Percentiles rank a stretch among this genome's conserved stretches.
phyloP scores from a whole-genome alignment of 129 eudicot genomes.

The Centaurea solstitialis region DNA sequence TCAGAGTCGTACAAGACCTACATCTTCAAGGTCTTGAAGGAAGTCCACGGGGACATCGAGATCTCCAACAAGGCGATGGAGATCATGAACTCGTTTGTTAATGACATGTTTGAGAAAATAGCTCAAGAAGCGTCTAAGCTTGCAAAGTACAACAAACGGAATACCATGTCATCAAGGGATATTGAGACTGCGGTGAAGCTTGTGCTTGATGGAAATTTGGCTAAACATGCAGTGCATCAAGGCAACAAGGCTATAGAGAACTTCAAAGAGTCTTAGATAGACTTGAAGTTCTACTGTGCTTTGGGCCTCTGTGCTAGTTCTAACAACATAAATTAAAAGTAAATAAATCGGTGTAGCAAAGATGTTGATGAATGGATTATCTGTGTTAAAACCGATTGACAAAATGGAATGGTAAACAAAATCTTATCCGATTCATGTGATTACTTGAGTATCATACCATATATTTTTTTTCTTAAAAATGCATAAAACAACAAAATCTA shows the following conservation, averaged over 20 bases:
- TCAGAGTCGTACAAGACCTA: not conserved
- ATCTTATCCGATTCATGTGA: not conserved
- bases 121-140: not conserved
- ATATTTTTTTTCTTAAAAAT: not conserved
- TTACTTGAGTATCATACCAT: not conserved
- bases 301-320: not conserved
- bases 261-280: not conserved
- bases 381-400: not conserved
- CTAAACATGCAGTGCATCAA: not conserved
- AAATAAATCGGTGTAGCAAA: not conserved
- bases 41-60: not conserved
- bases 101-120: constrained; percentile 6
- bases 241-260: not conserved
- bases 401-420: not conserved
- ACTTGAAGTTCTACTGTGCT: not conserved
- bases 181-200: constrained; percentile 11
- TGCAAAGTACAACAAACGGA: not conserved
- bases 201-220: not conserved
- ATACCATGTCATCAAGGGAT: not conserved
- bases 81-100: constrained; percentile 15
- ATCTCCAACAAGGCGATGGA: constrained; percentile 10
- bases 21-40: constrained; percentile 6
- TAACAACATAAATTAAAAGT: not conserved
- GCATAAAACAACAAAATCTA: not conserved
- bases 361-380: not conserved